Conservation (phyloP, 2,329 filamentous ascomycete species). For the Cryphonectria radicalis region DNA sequence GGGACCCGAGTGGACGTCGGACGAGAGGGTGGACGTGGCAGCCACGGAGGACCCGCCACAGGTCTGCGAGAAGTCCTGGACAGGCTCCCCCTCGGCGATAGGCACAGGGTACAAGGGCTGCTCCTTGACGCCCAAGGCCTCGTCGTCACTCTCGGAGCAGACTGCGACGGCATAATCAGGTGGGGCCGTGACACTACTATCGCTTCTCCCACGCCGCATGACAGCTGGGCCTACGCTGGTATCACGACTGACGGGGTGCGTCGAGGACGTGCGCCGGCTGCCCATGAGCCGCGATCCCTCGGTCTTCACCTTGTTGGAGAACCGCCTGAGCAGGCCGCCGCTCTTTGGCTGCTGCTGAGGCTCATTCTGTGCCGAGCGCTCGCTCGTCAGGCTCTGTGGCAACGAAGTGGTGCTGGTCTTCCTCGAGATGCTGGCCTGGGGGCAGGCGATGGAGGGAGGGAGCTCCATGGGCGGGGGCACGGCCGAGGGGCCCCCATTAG, state of each 20-base stretch:
- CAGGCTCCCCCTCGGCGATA: slow-evolving; percentile 47
- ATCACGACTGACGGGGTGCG: slow-evolving; percentile 76
- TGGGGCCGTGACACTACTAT: slow-evolving; percentile 77
- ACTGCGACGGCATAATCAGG: slow-evolving; percentile 50
- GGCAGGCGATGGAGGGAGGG: slow-evolving; percentile 66
- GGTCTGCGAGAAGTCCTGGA: slow-evolving; percentile 53
- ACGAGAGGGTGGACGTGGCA: slow-evolving; percentile 41
- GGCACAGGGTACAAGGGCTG: slow-evolving; percentile 51
- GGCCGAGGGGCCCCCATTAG: slow-evolving; percentile 7
- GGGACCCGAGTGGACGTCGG: slow-evolving; percentile 61
- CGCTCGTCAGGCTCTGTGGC: slow-evolving; percentile 60
- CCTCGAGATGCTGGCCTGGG: slow-evolving; percentile 42
- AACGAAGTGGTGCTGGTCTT: slow-evolving; percentile 67
- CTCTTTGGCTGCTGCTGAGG: slow-evolving; percentile 48
- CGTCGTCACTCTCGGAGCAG: slow-evolving; percentile 58
- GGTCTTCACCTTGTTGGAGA: slow-evolving; percentile 81
- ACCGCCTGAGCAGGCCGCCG: slow-evolving; percentile 71
- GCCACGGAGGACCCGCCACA: slow-evolving; percentile 53
- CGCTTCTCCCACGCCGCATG: slow-evolving; percentile 77
- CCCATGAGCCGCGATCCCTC: slow-evolving; percentile 39
- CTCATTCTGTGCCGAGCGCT: slow-evolving; percentile 61
- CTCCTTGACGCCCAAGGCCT: slow-evolving; percentile 56
- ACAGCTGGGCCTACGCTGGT: slow-evolving; percentile 89
- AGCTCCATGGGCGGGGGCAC: slow-evolving; percentile 44
- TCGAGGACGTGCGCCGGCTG: slow-evolving; percentile 76